Conservation (phyloP, 192 early-diverging fungal species). For the Coemansia sp. region DNA sequence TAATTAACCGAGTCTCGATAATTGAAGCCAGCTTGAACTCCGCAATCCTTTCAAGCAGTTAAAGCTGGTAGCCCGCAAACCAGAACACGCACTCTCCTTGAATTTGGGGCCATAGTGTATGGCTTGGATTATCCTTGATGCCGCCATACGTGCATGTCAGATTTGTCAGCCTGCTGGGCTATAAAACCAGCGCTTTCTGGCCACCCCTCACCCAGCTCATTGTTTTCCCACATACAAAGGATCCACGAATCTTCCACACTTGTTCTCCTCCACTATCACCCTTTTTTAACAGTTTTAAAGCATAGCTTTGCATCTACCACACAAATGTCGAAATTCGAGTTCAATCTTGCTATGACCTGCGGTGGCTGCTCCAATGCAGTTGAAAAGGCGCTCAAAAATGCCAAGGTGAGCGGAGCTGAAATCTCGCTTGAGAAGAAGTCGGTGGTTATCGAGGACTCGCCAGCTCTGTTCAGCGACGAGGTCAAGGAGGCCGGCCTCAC, state of each 20-base stretch:
- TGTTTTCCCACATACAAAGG: neutral
- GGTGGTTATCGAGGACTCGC: neutral
- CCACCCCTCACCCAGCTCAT: neutral
- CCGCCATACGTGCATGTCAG: neutral
- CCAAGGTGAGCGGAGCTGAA: neutral
- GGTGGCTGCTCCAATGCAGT: slow-evolving; percentile 26
- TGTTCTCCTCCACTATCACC: neutral
- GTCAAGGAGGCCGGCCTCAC: neutral
- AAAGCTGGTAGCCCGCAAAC: too few relatives aligned
- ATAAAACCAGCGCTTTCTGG: neutral
- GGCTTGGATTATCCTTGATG: neutral
- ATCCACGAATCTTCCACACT: neutral
- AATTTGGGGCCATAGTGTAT: neutral
- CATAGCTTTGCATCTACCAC: neutral
- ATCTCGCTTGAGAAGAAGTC: neutral
- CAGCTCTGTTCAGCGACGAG: neutral
- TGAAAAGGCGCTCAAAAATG: slow-evolving; percentile 15
- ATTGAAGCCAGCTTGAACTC: neutral
- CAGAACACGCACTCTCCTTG: too few relatives aligned
- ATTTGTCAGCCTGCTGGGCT: neutral
- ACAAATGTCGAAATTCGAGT: slow-evolving; percentile 9
- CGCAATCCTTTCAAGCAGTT: neutral
- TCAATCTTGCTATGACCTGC: slow-evolving; percentile 15
- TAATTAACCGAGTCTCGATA: neutral
- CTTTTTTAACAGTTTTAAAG: neutral